Conservation (phyloP, 2,329 filamentous ascomycete species). For the Blastomyces gilchristii region DNA sequence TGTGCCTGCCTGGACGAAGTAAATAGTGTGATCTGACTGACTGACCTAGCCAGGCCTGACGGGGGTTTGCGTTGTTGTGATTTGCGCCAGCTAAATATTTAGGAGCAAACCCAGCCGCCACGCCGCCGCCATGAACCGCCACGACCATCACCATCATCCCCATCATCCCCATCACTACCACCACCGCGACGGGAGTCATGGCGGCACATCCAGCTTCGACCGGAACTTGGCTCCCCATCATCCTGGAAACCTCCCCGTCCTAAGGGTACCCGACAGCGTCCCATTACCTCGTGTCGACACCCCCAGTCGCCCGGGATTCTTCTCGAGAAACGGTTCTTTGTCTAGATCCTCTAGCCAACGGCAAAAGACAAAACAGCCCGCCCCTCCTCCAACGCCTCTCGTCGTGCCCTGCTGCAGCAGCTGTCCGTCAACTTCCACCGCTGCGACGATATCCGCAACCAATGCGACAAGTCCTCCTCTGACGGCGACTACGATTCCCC, state of each 20-base stretch:
- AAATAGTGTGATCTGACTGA: not conserved
- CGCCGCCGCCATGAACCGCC: constrained; percentile 1
- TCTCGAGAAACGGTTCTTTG: not conserved
- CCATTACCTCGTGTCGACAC: not conserved
- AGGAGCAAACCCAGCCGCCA: not conserved
- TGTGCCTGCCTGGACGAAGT: not conserved
- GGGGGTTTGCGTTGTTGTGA: not conserved
- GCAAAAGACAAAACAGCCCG: not conserved
- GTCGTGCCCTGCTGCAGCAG: too few relatives aligned
- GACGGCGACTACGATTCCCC: not conserved
- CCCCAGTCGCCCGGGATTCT: constrained; percentile 4
- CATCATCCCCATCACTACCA: too few relatives aligned
- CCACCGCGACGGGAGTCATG: not conserved
- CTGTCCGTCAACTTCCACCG: not conserved
- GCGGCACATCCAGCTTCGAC: not conserved
- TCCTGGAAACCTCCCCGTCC: not conserved
- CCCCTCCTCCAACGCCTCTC: not conserved
- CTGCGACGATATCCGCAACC: not conserved
- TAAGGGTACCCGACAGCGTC: not conserved
- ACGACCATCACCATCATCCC: not conserved
- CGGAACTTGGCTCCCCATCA: not conserved
- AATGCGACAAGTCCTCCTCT: not conserved
- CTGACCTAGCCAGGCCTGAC: not conserved
- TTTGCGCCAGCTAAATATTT: not conserved
- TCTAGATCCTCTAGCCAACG: not conserved